Conservation (phyloP, 2,329 filamentous ascomycete genomes). For the Colletotrichum falcatum region DNA sequence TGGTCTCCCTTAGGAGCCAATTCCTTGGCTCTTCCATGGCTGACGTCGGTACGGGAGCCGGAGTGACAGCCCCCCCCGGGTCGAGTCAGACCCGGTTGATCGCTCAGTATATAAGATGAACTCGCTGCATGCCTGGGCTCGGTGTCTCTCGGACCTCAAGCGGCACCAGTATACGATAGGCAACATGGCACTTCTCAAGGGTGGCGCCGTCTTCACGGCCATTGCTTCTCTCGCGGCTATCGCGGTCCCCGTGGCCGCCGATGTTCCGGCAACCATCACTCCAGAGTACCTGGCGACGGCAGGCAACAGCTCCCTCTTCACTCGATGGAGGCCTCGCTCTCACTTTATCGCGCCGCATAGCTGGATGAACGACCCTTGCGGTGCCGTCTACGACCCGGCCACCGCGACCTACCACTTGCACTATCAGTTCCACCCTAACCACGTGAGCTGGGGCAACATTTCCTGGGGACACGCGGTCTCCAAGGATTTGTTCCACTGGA, state of each 20-base stretch:
- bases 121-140: conserved; percentile 7
- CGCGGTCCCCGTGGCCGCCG: conserved; percentile 23
- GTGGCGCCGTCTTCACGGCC: conserved; percentile 39
- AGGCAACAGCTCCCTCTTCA: conserved; percentile 42
- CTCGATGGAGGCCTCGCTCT: conserved; percentile 40
- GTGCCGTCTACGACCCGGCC: conserved; percentile 66
- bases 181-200: conserved; percentile 39
- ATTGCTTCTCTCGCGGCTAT: conserved; percentile 37
- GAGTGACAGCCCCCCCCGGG: conserved; percentile 14
- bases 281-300: conserved; percentile 33
- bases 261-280: conserved; percentile 30
- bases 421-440: conserved; percentile 66
- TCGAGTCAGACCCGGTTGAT: conserved; percentile 8
- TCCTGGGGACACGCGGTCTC: conserved; percentile 77
- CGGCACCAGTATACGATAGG: conserved; percentile 22
- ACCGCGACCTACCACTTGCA: conserved; percentile 73
- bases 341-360: conserved; percentile 66
- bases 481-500: conserved; percentile 71
- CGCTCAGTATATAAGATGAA: conserved; percentile 34
- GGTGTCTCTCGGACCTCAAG: conserved; percentile 5
- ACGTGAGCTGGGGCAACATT: conserved; percentile 65
- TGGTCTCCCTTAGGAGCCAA: conserved; percentile 14
- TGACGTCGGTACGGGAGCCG: conserved; percentile 26
- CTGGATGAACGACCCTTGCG: conserved; percentile 74
- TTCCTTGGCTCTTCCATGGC: conserved; percentile 36